These are phyloP conservation scores for Pelargonium australe DNA, from an alignment of 441 rosid species.

Conservation along the genomic window DNA sequence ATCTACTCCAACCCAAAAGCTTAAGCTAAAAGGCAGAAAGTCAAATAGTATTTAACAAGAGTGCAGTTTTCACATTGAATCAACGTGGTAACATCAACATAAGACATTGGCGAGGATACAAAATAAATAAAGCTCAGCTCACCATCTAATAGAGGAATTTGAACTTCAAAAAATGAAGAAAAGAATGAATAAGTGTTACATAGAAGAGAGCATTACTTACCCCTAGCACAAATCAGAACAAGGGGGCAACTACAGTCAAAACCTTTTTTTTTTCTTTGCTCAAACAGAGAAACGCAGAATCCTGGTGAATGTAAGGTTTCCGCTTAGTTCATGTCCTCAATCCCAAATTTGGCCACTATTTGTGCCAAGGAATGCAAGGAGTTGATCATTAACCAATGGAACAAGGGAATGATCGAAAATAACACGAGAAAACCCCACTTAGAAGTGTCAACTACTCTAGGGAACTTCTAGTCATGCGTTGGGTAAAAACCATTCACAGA, in stretches of 20 bases:
- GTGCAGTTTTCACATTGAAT: no score
- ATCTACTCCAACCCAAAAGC: no score
- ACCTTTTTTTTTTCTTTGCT: neutral
- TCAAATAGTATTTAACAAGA: no score
- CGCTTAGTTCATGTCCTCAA: neutral
- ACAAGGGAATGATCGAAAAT: neutral
- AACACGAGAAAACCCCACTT: neutral
- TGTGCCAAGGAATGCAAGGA: neutral
- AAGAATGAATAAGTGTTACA: neutral
- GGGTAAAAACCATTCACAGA: constrained; percentile 41
- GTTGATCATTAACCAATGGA: neutral
- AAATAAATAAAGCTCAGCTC: no score
- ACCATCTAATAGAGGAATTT: no score
- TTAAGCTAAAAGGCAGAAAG: no score
- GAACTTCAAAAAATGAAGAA: no score
- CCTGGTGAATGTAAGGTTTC: neutral
- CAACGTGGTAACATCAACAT: no score
- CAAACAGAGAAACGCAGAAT: neutral
- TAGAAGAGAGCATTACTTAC: neutral
- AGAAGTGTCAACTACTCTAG: neutral
- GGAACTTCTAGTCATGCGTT: constrained; percentile 26
- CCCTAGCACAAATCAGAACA: constrained; percentile 1
- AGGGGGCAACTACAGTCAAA: neutral
- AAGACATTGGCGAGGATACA: no score
- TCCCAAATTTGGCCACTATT: neutral